Conservation (phyloP, 1,284 basidiomycete species). For the Boletus holoroseus region DNA sequence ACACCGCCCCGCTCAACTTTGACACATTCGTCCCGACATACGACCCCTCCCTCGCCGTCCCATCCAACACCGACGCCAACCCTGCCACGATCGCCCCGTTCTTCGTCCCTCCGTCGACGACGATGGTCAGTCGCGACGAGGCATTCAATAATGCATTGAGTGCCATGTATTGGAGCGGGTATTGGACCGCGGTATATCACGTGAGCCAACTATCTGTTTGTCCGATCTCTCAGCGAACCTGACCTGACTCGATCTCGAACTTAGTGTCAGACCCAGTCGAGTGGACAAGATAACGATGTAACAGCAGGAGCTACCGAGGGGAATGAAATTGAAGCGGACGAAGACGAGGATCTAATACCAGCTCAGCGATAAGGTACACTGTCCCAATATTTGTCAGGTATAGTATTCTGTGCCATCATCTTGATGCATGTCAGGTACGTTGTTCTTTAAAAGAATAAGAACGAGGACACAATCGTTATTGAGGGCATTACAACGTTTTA, state of each 20-base stretch:
- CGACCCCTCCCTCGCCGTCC: slow-evolving; percentile 47
- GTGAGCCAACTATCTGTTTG: slow-evolving; percentile 35
- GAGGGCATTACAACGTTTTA: slow-evolving; percentile 26
- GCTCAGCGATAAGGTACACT: slow-evolving; percentile 34
- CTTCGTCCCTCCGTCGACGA: slow-evolving; percentile 31
- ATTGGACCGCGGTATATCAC: slow-evolving; percentile 79
- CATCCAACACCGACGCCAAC: slow-evolving; percentile 21
- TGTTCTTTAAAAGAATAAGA: slow-evolving; percentile 5
- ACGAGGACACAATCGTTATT: background rate
- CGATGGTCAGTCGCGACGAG: slow-evolving; percentile 57
- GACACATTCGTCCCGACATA: slow-evolving; percentile 62
- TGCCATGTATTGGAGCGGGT: slow-evolving; percentile 79
- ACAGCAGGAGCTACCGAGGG: slow-evolving; percentile 21
- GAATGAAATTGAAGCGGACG: slow-evolving; percentile 27
- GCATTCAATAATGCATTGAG: slow-evolving; percentile 66
- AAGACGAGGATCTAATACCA: slow-evolving; percentile 32
- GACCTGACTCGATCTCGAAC: background rate
- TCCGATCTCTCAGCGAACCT: background rate
- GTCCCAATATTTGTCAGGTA: background rate
- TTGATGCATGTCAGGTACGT: slow-evolving; percentile 15
- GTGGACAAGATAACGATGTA: slow-evolving; percentile 6
- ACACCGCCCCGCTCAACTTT: slow-evolving; percentile 64
- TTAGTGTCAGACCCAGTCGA: slow-evolving; percentile 25
- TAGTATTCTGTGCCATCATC: background rate
- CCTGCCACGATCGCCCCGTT: slow-evolving; percentile 15